Base-by-base conservation (phyloP, 2,329 filamentous ascomycete species). In the Sclerotinia glacialis region DNA sequence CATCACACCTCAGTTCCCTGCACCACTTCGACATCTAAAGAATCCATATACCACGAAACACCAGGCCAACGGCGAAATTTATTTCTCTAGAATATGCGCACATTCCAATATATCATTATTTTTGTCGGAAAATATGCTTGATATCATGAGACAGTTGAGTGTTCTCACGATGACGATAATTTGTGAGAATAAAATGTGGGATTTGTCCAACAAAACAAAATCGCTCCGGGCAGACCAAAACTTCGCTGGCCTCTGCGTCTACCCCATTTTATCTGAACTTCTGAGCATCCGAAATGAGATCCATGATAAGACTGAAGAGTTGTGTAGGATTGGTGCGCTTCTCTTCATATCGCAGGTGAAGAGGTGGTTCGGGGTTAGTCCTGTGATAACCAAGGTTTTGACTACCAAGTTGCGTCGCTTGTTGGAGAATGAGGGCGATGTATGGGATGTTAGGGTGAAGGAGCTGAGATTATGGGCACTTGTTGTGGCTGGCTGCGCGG, bases 221-320 rank as follows among this genome's bases (percentile, higher is more conserved):
- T 40, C 40, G 8, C 49, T 64, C 7, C 54, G 49, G 61, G 21
- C 12, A 1, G 61, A 64, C 23, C 47, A 46, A 16, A 54, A 34
- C 18, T 64, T 64, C 18, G 49, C 61, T 9, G 61, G 61, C 23
- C 34, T 64, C 14, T 64, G 61, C 21, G 14, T 54, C 18, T 64
- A 64, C 21, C 61, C 61, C 6, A 54, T 64, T 5, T n/a, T 64
- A 7, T 54, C 49, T 5, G 14, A 26, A 28, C 18, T 64, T 23
- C 21, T 64, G 18, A 34, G 1, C 14, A 26, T 23, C 5, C 47
- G 55, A 34, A 34, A 31, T 2, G 23, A 42, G 9, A 28, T 34
- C 7, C 12, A 54, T 23, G 23, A 47, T 42, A 23, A 18, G 1
- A 28, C 21, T 9, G 61, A 64, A 14, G 61, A 64, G 49, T 26